A percentile compares a stretch with the other conserved stretches of the same genome.
Conservation (phyloP, 208 protist species). For the Crithidia bombi region DNA sequence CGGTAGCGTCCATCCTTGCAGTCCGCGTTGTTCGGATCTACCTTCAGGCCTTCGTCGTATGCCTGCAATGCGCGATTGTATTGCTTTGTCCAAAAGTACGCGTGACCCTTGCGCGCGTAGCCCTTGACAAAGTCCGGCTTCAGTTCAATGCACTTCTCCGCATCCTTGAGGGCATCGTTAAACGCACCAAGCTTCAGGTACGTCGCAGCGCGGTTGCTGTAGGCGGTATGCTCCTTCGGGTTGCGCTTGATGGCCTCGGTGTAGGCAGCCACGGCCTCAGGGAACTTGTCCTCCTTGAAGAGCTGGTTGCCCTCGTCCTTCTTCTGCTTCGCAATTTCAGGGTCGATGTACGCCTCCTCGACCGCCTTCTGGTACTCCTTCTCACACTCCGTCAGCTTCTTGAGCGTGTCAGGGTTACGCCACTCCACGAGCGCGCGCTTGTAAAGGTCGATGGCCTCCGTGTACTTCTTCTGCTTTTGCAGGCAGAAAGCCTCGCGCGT, state of each 20-base stretch:
- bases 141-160: constrained; percentile 95
- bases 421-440: constrained; percentile 93
- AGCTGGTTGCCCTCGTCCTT: constrained; percentile 95
- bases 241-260: constrained; percentile 95
- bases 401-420: constrained; percentile 92
- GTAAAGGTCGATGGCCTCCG: constrained; percentile 90
- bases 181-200: constrained; percentile 97
- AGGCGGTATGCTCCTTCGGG: constrained; percentile 93
- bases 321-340: constrained; percentile 88
- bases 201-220: constrained; percentile 95
- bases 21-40: constrained; percentile 92
- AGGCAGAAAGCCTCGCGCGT: constrained; percentile 89
- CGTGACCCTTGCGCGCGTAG: constrained; percentile 88
- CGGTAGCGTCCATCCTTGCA: constrained; percentile 87
- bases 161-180: constrained; percentile 93
- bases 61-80: constrained; percentile 95
- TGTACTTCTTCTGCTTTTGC: constrained; percentile 84
- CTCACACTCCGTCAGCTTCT: constrained; percentile 89
- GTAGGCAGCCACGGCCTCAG: constrained; percentile 94
- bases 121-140: constrained; percentile 96
- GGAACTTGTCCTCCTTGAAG: constrained; percentile 96
- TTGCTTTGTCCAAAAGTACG: constrained; percentile 95
- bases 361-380: constrained; percentile 89
- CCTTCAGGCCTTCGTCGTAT: constrained; percentile 95
- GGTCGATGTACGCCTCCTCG: constrained; percentile 93